phyloP scores from a whole-genome alignment of 768 basidiomycete genomes.

The Kwoniella bestiolae region DNA sequence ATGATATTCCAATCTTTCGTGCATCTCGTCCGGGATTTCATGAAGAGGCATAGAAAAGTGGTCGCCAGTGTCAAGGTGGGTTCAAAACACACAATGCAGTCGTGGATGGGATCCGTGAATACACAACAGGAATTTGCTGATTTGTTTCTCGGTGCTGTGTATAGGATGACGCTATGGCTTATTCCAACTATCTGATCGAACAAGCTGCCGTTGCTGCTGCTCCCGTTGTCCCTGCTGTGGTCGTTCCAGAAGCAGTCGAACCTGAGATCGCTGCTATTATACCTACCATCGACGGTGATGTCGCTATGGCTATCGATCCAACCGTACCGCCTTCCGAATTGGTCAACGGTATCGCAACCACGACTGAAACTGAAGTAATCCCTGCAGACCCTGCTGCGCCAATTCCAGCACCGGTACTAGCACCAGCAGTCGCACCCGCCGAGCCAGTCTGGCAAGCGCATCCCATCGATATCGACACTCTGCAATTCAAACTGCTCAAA shows the following conservation, averaged over 20 bases:
- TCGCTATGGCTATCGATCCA: slow-evolving; percentile 17
- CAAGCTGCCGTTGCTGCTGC: slow-evolving; percentile 39
- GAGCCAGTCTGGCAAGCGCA: slow-evolving; percentile 58
- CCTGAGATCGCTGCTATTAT: slow-evolving; percentile 5
- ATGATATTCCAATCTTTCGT: slow-evolving; percentile 88
- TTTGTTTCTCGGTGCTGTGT: not conserved
- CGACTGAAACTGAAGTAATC: not conserved
- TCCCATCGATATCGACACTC: slow-evolving; percentile 89
- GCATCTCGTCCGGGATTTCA: slow-evolving; percentile 82
- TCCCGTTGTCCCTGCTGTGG: slow-evolving; percentile 29
- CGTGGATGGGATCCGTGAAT: not conserved
- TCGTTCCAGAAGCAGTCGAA: not conserved
- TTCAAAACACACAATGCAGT: not conserved
- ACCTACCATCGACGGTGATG: slow-evolving; percentile 4
- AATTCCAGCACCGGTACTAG: not conserved
- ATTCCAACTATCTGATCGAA: slow-evolving; percentile 19
- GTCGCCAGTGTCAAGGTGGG: slow-evolving; percentile 76
- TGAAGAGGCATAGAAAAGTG: slow-evolving; percentile 89
- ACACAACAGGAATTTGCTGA: too few relatives aligned
- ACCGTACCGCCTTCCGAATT: not conserved
- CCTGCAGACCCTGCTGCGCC: not conserved
- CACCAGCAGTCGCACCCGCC: slow-evolving; percentile 21
- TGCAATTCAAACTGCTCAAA: slow-evolving; percentile 82
- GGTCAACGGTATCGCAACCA: not conserved
- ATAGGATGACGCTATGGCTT: slow-evolving; percentile 25